Base-by-base conservation (phyloP, 2,329 filamentous ascomycete genomes). In the Tolypocladium pustulatum region DNA sequence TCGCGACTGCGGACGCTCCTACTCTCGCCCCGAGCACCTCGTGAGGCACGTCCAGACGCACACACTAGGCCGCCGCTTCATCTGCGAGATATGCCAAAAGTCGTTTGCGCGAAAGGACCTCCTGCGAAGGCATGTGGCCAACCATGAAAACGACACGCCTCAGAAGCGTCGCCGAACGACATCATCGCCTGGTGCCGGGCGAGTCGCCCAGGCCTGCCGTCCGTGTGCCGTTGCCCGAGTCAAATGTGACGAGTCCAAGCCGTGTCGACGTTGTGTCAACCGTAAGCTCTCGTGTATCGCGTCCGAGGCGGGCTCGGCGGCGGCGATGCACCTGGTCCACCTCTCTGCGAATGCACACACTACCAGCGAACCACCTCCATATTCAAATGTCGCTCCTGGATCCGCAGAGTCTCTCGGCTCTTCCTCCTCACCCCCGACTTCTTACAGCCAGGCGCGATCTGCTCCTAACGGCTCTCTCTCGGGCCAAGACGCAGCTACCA, bases 211-310 rank as follows among this genome's bases (percentile, higher is more conserved):
- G 62, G 80, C 80, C 17, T 83, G 80, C 62, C 74, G 75, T 30
- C 70, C 77, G 12, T 83, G 80, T 61, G 79, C 80, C 4, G 67
- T 74, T 22, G 79, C 80, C 13, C 73, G 80, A 25, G 78, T 83
- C 52, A 82, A 82, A 63, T 83, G 80, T 61, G 79, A 81, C 61
- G 80, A 83, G 59, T 65, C 71, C 27, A 82, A 83, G 67, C 80
- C 80, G 37, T 83, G 80, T 64, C 74, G 75, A 22, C 75, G 80
- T 36, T 82, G 80, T 62, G 70, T 75, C 56, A 76, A 71, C 57
- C 75, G 79, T 34, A 76, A 76, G 51, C 61, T 82, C 57, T 66
- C 63, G 17, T 83, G 80, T 67, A 75, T 71, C 32, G 68, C 68
- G 20, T 65, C 69, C 13, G 72, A 73, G 56, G 65, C 71, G 17